Base-by-base conservation (phyloP, 176 grass and related monocot genomes). In the Aegilops speltoides region DNA sequence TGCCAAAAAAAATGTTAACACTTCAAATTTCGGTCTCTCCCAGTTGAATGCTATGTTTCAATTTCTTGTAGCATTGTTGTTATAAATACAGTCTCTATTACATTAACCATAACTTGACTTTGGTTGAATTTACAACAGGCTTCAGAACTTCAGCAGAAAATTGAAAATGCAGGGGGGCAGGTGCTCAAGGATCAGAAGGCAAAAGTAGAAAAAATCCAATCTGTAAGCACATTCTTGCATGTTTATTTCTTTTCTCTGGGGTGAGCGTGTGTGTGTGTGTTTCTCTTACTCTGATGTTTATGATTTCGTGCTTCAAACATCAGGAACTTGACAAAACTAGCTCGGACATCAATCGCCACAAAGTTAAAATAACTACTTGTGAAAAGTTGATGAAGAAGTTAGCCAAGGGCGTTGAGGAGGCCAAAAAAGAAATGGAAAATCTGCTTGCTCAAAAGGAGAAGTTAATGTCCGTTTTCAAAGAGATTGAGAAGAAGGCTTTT, bases 271-370 rank as follows among this genome's bases (percentile, higher is more conserved):
- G 43, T 38, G 37, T 52, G 50, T 48, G 31, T 68, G 31, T 76
- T 16, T 76, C 38, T 75, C 25, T 54, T 57, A 23, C 24, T 67
- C 79, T 31, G 34, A 83, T 43, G 25, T 41, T 56, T 73, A 66
- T 50, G 36, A 45, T 67, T 61, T 65, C 0, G 41, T 87, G 23
- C 68, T 33, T 56, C 2, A 71, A 77, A 71, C 82, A 48, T 32
- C 80, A 99, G 97, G 92, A 96, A 88, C 91, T 99, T 91, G 92
- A 99, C 92, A 94, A 93, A 96, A 93, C 85, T 78, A 92, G 88
- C 66, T 94, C 93, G 40, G 94, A 99, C 64, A 96, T 99, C 75
- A 96, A 96, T 28, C 89, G 94, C 43, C 92, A 93, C 87, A 94
- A 91, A 79, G 94, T 99, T 87, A 91, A 88, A 59, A 91, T 96